A percentile compares a stretch with the other conserved stretches of the same genome.
phyloP scores from a whole-genome alignment of 257 asterid genomes.

The Solanum commersonii region DNA sequence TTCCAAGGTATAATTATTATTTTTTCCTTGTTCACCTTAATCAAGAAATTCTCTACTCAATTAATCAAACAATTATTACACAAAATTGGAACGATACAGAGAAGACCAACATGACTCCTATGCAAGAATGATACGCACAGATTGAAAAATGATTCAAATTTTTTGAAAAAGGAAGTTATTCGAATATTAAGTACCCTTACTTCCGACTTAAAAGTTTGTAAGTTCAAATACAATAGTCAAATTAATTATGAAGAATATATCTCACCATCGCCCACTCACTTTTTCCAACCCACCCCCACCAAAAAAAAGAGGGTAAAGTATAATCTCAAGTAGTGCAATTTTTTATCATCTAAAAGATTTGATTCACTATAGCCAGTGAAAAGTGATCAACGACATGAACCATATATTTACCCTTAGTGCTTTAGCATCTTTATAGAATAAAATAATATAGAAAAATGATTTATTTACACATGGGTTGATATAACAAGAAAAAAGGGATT shows the following conservation, averaged over 20 bases:
- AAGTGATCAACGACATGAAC: neutral
- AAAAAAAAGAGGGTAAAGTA: neutral
- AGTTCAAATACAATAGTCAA: neutral
- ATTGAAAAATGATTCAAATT: too few relatives aligned
- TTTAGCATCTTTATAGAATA: neutral
- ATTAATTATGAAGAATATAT: neutral
- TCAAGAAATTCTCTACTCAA: neutral
- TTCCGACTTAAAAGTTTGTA: too few relatives aligned
- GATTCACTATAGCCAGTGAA: neutral
- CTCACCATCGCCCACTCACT: neutral
- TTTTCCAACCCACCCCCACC: neutral
- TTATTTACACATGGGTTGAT: neutral
- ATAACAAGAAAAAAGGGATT: neutral
- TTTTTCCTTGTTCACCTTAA: neutral
- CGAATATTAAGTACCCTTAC: accelerated
- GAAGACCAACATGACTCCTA: accelerated
- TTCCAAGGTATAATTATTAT: neutral
- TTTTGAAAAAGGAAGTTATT: too few relatives aligned
- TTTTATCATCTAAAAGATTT: neutral
- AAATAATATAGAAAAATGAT: neutral
- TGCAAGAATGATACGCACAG: too few relatives aligned
- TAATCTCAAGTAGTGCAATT: neutral
- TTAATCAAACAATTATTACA: neutral
- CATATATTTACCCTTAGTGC: neutral
- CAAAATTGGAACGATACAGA: too few relatives aligned